Percentiles rank a stretch among this genome's conserved stretches.
These are phyloP conservation scores for Serendipita indica DNA, from an alignment of 768 basidiomycete genomes.

Conservation along the genomic window DNA sequence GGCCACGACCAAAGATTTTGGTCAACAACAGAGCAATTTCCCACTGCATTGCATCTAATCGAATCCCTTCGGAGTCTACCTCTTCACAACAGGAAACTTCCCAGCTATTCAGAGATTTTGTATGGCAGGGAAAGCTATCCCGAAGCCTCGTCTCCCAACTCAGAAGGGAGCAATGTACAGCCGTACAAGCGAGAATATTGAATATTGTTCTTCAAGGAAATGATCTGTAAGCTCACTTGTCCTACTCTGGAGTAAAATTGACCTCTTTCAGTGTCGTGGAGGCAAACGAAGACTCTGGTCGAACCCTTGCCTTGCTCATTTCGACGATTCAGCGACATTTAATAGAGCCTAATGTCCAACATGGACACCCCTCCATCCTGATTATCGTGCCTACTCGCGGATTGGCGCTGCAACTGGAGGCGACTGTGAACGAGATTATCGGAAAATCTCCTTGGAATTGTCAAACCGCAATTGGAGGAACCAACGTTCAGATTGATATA, in stretches of 20 bases:
- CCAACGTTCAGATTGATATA: slow-evolving; percentile 26
- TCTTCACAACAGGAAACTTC: too few relatives aligned
- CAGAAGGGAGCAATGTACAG: slow-evolving; percentile 20
- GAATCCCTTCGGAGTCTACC: too few relatives aligned
- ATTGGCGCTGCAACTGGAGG: slow-evolving; percentile 20
- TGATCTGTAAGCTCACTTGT: slow-evolving; percentile 16
- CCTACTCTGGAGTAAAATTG: slow-evolving; percentile 24
- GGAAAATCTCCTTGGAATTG: slow-evolving; percentile 29
- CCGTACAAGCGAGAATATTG: slow-evolving; percentile 21
- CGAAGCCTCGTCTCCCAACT: slow-evolving; percentile 14
- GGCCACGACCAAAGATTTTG: too few relatives aligned
- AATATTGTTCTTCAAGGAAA: slow-evolving; percentile 15
- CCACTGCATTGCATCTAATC: too few relatives aligned
- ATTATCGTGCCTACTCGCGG: slow-evolving; percentile 28
- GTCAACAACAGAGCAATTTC: too few relatives aligned
- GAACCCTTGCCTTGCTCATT: slow-evolving; percentile 29
- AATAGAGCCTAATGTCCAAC: slow-evolving; percentile 14
- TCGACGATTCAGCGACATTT: slow-evolving; percentile 25
- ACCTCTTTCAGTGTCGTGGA: background rate
- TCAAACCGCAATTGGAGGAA: slow-evolving; percentile 41
- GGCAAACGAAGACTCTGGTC: slow-evolving; percentile 33
- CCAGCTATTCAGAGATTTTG: slow-evolving; percentile 15
- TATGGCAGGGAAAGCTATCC: slow-evolving; percentile 9
- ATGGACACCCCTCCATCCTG: slow-evolving; percentile 19
- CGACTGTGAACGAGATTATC: slow-evolving; percentile 24